phyloP scores from a whole-genome alignment of 257 asterid species.

The Marsdenia floribunda region DNA sequence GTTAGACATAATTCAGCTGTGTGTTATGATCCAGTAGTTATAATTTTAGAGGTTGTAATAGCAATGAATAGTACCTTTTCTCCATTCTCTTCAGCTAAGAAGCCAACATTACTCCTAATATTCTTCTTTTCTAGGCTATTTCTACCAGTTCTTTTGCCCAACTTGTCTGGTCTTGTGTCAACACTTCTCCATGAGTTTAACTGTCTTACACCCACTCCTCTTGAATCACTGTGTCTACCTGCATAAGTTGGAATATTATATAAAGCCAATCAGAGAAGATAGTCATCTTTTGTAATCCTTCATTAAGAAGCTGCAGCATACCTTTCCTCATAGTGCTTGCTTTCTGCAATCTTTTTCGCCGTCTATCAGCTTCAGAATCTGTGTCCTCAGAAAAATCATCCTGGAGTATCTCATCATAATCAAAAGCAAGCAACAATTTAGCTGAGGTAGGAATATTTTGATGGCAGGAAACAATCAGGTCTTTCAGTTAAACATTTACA shows the following conservation, averaged over 20 bases:
- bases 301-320: slow-evolving; percentile 3
- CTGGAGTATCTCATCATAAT: slow-evolving; percentile 27
- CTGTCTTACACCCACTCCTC: slow-evolving; percentile 25
- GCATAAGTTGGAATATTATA: slow-evolving; percentile 10
- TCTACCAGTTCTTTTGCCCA: slow-evolving; percentile 28
- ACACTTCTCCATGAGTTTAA: slow-evolving; percentile 25
- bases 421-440: slow-evolving; percentile 2
- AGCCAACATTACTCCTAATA: slow-evolving; percentile 17
- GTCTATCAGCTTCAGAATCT: slow-evolving; percentile 47
- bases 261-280: slow-evolving; percentile 1
- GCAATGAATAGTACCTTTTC: slow-evolving; percentile 36
- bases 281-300: neutral
- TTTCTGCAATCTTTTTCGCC: slow-evolving; percentile 40
- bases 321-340: slow-evolving; percentile 41
- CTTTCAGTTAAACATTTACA: neutral
- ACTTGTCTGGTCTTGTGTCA: slow-evolving; percentile 25
- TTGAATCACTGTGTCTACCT: slow-evolving; percentile 35
- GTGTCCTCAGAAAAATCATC: slow-evolving; percentile 44
- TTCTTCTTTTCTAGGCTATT: slow-evolving; percentile 19
- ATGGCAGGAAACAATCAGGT: neutral
- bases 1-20: slow-evolving; percentile 14
- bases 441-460: neutral
- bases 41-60: slow-evolving; percentile 16
- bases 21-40: slow-evolving; percentile 4
- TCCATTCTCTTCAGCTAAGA: slow-evolving; percentile 23